phyloP scores from a whole-genome alignment of 176 grass and related monocot species.

The Calamus simplicifolius region DNA sequence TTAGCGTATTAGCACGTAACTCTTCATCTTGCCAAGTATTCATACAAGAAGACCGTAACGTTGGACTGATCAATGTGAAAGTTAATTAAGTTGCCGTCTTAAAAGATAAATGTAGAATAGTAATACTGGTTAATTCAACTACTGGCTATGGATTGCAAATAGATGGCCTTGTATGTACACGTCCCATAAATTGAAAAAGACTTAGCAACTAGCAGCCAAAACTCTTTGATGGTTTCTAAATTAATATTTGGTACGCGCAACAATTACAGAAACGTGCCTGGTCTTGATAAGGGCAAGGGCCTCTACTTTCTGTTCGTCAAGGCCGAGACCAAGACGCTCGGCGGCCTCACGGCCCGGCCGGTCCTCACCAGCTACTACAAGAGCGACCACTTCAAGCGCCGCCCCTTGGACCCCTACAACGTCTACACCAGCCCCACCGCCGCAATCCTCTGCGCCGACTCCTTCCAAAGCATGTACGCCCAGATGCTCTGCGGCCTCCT shows the following conservation, averaged over 20 bases:
- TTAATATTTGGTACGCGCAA: neutral
- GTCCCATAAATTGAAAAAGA: no score
- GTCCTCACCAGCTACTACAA: slow-evolving; percentile 16
- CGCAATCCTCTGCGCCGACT: slow-evolving; percentile 6
- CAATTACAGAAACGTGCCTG: neutral
- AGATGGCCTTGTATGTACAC: no score
- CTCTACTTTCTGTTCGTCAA: slow-evolving; percentile 18
- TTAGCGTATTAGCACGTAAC: no score
- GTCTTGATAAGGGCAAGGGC: slow-evolving; percentile 3
- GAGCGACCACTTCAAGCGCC: slow-evolving; percentile 6
- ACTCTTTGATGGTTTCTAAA: no score
- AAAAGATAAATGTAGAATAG: no score
- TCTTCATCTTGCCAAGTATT: no score
- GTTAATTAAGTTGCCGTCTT: no score
- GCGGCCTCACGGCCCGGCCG: slow-evolving; percentile 8
- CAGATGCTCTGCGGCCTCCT: slow-evolving; percentile 19
- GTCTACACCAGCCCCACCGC: slow-evolving; percentile 13
- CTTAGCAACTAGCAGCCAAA: no score
- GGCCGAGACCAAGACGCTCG: neutral
- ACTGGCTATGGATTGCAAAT: no score
- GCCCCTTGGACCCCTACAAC: slow-evolving; percentile 17
- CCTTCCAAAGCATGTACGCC: slow-evolving; percentile 13
- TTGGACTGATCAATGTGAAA: no score
- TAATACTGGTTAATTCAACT: no score
- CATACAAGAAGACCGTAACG: no score